Conservation (phyloP, 768 basidiomycete species). For the Chalciporus chontae region DNA sequence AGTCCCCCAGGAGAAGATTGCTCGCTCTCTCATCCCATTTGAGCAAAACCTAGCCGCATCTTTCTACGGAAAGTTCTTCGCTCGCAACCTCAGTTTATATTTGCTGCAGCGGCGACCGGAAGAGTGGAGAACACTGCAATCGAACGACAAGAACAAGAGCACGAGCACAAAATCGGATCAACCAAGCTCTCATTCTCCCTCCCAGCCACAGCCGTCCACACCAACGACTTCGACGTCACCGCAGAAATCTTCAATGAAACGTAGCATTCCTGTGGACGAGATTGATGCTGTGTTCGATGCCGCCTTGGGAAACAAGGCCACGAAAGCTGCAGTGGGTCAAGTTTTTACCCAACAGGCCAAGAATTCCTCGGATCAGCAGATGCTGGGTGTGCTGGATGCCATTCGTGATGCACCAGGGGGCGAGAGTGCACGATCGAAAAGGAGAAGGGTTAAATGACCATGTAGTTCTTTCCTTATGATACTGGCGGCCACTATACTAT, state of each 20-base stretch:
- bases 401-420: slow-evolving; percentile 55
- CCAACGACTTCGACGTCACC: neutral
- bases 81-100: slow-evolving; percentile 71
- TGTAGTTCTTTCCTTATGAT: neutral
- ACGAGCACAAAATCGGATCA: slow-evolving; percentile 9
- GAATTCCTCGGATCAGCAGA: slow-evolving; percentile 31
- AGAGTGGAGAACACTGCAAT: slow-evolving; percentile 79
- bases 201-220: neutral
- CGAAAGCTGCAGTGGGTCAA: slow-evolving; percentile 45
- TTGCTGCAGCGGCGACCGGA: slow-evolving; percentile 75
- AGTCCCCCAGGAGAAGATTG: slow-evolving; percentile 79
- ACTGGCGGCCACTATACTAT: too few species aligned
- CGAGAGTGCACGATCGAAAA: slow-evolving; percentile 38
- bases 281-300: slow-evolving; percentile 72
- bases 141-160: slow-evolving; percentile 32
- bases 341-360: slow-evolving; percentile 10
- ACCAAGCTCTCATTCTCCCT: slow-evolving; percentile 13
- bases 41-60: slow-evolving; percentile 72
- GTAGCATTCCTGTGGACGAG: slow-evolving; percentile 50
- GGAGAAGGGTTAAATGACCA: slow-evolving; percentile 16
- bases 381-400: slow-evolving; percentile 54
- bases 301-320: slow-evolving; percentile 54
- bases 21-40: slow-evolving; percentile 68
- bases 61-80: slow-evolving; percentile 86
- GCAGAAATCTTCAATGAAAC: slow-evolving; percentile 45